phyloP scores from a whole-genome alignment of 1,139 yeast genomes.

The Yamadazyma taylorii region DNA sequence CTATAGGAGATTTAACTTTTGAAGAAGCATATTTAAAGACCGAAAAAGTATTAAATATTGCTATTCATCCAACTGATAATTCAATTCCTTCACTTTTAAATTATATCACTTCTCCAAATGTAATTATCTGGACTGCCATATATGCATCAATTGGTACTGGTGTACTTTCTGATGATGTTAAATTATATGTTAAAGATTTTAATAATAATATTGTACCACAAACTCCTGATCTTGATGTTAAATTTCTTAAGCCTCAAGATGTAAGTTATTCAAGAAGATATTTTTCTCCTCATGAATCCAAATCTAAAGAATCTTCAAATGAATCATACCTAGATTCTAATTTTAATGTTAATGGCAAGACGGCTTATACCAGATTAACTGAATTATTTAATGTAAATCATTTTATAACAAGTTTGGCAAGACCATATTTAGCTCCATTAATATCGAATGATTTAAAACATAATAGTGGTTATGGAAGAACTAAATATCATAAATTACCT shows the following conservation, averaged over 20 bases:
- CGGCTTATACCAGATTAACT: constrained; percentile 84
- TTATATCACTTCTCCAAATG: constrained; percentile 93
- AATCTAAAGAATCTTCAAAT: constrained; percentile 17
- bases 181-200: constrained; percentile 68
- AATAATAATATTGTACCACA: constrained; percentile 54
- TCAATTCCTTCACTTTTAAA: constrained; percentile 76
- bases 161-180: constrained; percentile 58
- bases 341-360: constrained; percentile 32
- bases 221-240: constrained; percentile 33
- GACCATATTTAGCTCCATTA: constrained; percentile 91
- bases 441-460: constrained; percentile 81
- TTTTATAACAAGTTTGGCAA: constrained; percentile 82
- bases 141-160: constrained; percentile 74
- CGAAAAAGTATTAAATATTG: constrained; percentile 79
- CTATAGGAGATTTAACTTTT: constrained; percentile 84
- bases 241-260: constrained; percentile 47
- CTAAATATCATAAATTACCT: constrained; percentile 21
- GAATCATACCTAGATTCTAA: constrained; percentile 15
- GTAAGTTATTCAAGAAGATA: constrained; percentile 46
- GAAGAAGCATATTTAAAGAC: constrained; percentile 91
- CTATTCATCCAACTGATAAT: constrained; percentile 81
- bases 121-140: constrained; percentile 84
- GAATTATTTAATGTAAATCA: constrained; percentile 94
- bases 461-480: constrained; percentile 38
- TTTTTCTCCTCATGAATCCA: constrained; percentile 20